Base-by-base conservation (phyloP, 495 filamentous ascomycete genomes). In the Aspergillus kassunensis region DNA sequence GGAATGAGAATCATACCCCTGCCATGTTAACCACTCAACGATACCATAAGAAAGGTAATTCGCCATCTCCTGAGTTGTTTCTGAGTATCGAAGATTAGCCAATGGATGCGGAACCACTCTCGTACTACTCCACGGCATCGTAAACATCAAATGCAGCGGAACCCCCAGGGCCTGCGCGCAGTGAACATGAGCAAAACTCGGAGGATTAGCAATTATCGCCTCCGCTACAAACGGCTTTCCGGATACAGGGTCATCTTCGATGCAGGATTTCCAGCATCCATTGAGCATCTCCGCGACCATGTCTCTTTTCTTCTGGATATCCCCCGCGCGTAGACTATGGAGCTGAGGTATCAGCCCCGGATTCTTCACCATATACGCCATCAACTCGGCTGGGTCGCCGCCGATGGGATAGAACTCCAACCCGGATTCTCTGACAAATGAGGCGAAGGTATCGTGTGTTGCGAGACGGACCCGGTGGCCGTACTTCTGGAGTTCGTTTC, bases 21-120 rank as follows among this genome's bases (percentile, higher is more conserved):
- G 82, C 82, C 84, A 86, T 8, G 81, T 86, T 46, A 86, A 60
- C 72, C 80, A 78, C 36, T 88, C 84, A 13, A 85, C 80, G 23
- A 85, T 61, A 3, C 69, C 71, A 61, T 85, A 85, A 0, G 79
- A 81, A 15, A 84, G 67, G 56, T 72, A 80, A 63, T 86, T 86
- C 1, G 75, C 77, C 12, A 73, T 61, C 21, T 59, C 62, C 21
- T 67, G 51, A 54, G 73, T 77, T 7, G 66, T 73, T 23, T 71
- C 67, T 0, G 71, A 71, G 13, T 68, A 70, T 29, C 74, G 68
- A 36, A 82, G 63, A 55, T 82, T 82, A 1, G 79, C 79, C 27
- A 84, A 60, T 1, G 80, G 80, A 66, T 82, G 80, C 2, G 80
- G 77, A 63, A 81, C 81, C 2, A 71, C 69, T 55, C 68, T 70